Evolutionary conservation across 805 yeast genomes (phyloP).

Genomic region (Candida yuanshanica): DNA sequence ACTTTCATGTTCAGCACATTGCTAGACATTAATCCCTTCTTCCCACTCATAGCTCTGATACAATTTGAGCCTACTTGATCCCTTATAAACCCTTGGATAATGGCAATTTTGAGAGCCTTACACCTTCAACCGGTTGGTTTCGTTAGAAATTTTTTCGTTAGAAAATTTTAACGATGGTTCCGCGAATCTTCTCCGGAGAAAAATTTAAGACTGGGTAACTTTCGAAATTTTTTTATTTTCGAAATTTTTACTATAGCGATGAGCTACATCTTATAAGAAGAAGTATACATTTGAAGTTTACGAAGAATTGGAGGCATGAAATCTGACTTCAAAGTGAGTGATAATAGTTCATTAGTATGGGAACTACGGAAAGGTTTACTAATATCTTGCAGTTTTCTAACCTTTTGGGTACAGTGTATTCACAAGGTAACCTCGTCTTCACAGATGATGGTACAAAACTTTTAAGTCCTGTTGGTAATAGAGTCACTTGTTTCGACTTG

Average conservation of each 20-base stretch:
- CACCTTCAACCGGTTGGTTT: not conserved
- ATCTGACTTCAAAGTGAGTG: slow-evolving; percentile 56
- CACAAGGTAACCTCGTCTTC: slow-evolving; percentile 85
- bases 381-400: slow-evolving; percentile 55
- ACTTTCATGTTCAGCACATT: slow-evolving; percentile 74
- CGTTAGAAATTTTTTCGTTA: not conserved
- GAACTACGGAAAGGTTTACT: not conserved
- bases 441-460: slow-evolving; percentile 81
- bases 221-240: slow-evolving; percentile 1
- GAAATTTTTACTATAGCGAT: slow-evolving; percentile 11
- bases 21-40: slow-evolving; percentile 41
- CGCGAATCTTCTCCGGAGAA: slow-evolving; percentile 1
- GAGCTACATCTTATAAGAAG: slow-evolving; percentile 11
- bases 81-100: too few species aligned
- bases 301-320: slow-evolving; percentile 47
- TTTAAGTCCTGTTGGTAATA: slow-evolving; percentile 89
- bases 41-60: slow-evolving; percentile 5
- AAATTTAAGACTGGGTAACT: slow-evolving; percentile 4
- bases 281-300: not conserved
- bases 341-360: slow-evolving; percentile 2
- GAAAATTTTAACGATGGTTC: not conserved
- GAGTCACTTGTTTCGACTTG: slow-evolving; percentile 85
- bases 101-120: too few species aligned
- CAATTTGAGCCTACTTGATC: too few species aligned
- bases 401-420: slow-evolving; percentile 88